Conservation (phyloP, 257 asterid species). For the Plantago ovata region DNA sequence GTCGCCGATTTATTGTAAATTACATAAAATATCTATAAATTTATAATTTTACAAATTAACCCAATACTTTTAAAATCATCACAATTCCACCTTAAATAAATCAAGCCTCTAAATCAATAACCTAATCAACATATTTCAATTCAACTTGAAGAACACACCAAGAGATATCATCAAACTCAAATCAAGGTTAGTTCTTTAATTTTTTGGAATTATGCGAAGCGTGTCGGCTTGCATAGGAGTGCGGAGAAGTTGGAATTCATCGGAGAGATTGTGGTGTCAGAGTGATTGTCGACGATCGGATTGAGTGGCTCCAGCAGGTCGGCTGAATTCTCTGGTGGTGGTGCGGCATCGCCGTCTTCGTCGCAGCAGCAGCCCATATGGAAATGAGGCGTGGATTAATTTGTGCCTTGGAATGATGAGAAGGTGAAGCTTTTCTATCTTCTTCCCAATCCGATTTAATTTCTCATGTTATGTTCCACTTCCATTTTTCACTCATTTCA, state of each 20-base stretch:
- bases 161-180: conserved; percentile 75
- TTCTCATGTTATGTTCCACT: neutral
- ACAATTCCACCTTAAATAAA: too few species aligned
- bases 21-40: too few species aligned
- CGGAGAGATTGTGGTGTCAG: conserved; percentile 54
- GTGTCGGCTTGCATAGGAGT: conserved; percentile 74
- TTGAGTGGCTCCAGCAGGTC: conserved; percentile 39
- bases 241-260: conserved; percentile 87
- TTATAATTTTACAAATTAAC: too few species aligned
- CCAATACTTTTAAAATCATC: too few species aligned
- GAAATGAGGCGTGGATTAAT: conserved; percentile 18
- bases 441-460: neutral
- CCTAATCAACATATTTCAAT: too few species aligned
- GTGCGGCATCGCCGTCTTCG: conserved; percentile 28
- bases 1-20: too few species aligned
- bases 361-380: conserved; percentile 45
- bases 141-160: too few species aligned
- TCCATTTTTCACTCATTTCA: neutral
- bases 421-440: neutral
- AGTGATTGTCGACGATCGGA: conserved; percentile 33
- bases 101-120: too few species aligned
- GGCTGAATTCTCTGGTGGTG: conserved; percentile 10
- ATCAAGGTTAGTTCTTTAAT: too few species aligned
- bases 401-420: neutral
- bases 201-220: conserved; percentile 63